Percentiles rank a stretch among this genome's conserved stretches.
phyloP scores from a whole-genome alignment of 2,329 filamentous ascomycete species.

The Epichloe glyceriae region DNA sequence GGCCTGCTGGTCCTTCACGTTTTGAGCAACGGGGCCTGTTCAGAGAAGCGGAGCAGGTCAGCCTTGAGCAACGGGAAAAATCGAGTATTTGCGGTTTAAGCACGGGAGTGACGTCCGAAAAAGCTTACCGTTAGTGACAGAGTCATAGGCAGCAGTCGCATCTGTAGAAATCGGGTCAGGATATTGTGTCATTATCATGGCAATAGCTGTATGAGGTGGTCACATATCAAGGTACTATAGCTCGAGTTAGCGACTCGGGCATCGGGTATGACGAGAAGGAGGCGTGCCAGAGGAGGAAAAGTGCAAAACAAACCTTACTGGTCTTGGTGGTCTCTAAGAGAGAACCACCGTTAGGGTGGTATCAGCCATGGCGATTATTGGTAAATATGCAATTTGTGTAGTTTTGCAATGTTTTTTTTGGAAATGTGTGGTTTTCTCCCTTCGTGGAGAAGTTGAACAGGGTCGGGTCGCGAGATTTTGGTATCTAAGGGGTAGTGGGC shows the following conservation, averaged over 20 bases:
- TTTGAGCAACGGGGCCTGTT: conserved; percentile 45
- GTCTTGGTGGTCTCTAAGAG: conserved; percentile 33
- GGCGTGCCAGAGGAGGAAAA: conserved; percentile 3
- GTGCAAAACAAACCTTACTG: conserved; percentile 35
- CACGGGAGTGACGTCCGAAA: not conserved
- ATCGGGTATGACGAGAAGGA: not conserved
- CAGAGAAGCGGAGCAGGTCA: not conserved
- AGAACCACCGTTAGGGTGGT: conserved; percentile 33
- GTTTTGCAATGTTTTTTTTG: not conserved
- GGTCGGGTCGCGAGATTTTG: conserved; percentile 5
- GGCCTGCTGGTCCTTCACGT: conserved; percentile 40
- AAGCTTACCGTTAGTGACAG: conserved; percentile 29
- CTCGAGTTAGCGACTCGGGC: not conserved
- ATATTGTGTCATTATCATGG: conserved; percentile 1
- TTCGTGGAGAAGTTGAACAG: conserved; percentile 2
- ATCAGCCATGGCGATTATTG: conserved; percentile 17
- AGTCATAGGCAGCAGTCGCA: conserved; percentile 34
- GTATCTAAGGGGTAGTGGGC: conserved; percentile 6
- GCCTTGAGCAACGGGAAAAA: conserved; percentile 11
- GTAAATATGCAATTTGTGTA: not conserved
- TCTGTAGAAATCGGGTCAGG: conserved; percentile 20
- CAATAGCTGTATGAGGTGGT: not conserved
- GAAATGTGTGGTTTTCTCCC: conserved; percentile 3
- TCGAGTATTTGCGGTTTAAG: not conserved
- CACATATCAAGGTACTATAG: conserved; percentile 4